Percentiles rank a stretch among this genome's conserved stretches.
Evolutionary conservation across 78 protist species (phyloP).

Genomic region (Dictyostelium intermedium): DNA sequence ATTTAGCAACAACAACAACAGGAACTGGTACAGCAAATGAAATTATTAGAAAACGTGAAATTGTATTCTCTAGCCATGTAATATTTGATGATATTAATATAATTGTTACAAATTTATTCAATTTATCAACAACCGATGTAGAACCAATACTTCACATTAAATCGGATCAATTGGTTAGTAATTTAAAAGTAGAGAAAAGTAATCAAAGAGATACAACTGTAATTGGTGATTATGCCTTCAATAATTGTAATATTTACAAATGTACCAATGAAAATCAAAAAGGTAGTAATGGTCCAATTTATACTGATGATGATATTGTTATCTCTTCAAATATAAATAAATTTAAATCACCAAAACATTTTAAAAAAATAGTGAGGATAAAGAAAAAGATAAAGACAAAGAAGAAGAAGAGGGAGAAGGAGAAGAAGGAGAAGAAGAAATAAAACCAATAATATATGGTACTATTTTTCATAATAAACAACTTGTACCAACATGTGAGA

Average conservation of each 20-base stretch:
- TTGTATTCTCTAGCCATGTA: conserved; percentile 3
- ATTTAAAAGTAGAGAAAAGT: background rate
- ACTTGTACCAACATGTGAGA: conserved; percentile 4
- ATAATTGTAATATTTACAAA: background rate
- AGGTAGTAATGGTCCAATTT: background rate
- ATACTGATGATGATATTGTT: background rate
- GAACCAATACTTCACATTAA: conserved; percentile 18
- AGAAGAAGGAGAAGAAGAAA: background rate
- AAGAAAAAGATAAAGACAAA: background rate
- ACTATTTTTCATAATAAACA: conserved; percentile 5
- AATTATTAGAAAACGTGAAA: background rate
- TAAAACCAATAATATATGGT: conserved; percentile 16
- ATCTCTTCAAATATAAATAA: background rate
- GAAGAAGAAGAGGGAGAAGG: background rate
- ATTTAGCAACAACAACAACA: background rate
- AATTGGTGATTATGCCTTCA: conserved; percentile 2
- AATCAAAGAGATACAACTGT: conserved; percentile 11
- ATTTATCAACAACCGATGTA: background rate
- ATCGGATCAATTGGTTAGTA: background rate
- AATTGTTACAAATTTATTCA: conserved; percentile 13
- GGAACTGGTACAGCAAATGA: background rate
- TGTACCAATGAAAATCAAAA: background rate
- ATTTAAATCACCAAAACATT: background rate
- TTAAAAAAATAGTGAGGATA: background rate
- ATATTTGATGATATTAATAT: background rate